These are phyloP conservation scores for Mycosphaerelloides madeirae DNA, from an alignment of 2,329 filamentous ascomycete genomes.

Conservation along the genomic window DNA sequence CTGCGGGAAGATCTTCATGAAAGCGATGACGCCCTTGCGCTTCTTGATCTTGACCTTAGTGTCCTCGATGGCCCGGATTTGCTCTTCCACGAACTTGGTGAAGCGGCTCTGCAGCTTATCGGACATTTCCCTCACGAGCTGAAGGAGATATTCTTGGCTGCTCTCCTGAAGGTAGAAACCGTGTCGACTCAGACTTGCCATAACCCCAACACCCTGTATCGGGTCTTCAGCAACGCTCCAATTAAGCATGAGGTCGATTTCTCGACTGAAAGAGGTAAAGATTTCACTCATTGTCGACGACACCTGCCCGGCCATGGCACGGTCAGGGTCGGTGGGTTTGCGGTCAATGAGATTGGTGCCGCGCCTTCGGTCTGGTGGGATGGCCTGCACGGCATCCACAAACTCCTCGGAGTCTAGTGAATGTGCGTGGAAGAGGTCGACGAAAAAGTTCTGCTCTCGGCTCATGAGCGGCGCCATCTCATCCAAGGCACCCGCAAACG, in stretches of 20 bases:
- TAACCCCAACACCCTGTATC: conserved; percentile 84
- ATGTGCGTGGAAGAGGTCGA: conserved; percentile 96
- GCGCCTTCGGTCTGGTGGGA: conserved; percentile 61
- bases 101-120: conserved; percentile 67
- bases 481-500: conserved; percentile 73
- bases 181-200: conserved; percentile 75
- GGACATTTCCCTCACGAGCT: conserved; percentile 71
- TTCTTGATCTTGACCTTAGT: conserved; percentile 99
- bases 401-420: conserved; percentile 79
- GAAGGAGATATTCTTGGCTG: conserved; percentile 86
- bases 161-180: conserved; percentile 76
- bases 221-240: conserved; percentile 79
- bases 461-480: conserved; percentile 78
- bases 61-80: conserved; percentile 92
- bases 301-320: conserved; percentile 76
- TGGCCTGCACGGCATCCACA: conserved; percentile 66
- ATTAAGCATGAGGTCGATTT: conserved; percentile 73
- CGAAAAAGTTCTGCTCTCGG: conserved; percentile 93
- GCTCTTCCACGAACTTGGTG: conserved; percentile 85
- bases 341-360: conserved; percentile 69
- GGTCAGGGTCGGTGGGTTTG: conserved; percentile 81
- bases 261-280: conserved; percentile 73
- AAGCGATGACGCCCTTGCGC: conserved; percentile 90
- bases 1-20: conserved; percentile 87
- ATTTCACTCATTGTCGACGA: conserved; percentile 85